A percentile compares a stretch with the other conserved stretches of the same genome.
Evolutionary conservation across 176 grass and related monocot genomes (phyloP).

Genomic region (Triticum timopheevii): DNA sequence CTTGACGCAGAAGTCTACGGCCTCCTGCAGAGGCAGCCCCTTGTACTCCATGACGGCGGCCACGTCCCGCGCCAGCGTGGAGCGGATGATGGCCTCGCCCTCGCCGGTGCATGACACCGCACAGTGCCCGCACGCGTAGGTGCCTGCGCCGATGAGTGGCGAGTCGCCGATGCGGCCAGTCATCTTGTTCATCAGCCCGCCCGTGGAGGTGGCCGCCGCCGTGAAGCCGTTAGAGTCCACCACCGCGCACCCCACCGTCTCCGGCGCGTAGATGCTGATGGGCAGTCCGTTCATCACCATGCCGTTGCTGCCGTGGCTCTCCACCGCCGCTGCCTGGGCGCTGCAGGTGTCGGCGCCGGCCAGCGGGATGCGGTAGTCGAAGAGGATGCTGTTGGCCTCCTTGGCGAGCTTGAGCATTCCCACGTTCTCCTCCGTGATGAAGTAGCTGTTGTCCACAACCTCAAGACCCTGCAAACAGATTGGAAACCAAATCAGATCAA

Average conservation of each 20-base stretch:
- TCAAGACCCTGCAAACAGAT: neutral
- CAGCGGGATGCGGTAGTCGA: conserved; percentile 82
- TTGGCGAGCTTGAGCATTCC: conserved; percentile 94
- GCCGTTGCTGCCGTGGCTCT: neutral
- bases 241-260: conserved; percentile 84
- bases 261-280: conserved; percentile 91
- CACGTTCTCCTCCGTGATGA: conserved; percentile 89
- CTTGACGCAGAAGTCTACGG: conserved; percentile 70
- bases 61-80: conserved; percentile 78
- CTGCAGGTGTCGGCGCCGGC: conserved; percentile 50
- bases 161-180: conserved; percentile 85
- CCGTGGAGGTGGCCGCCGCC: conserved; percentile 76
- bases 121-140: conserved; percentile 69
- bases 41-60: conserved; percentile 94
- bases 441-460: conserved; percentile 80
- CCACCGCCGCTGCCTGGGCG: neutral
- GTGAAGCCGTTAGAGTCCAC: conserved; percentile 51
- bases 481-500: too few relatives aligned
- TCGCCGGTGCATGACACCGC: conserved; percentile 89
- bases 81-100: conserved; percentile 91
- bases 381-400: conserved; percentile 79
- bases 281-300: conserved; percentile 87
- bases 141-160: conserved; percentile 76
- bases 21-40: conserved; percentile 63
- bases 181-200: conserved; percentile 98